Conservation (phyloP, 352 stramenopile genomes). For the Aphanomyces euteiches region DNA sequence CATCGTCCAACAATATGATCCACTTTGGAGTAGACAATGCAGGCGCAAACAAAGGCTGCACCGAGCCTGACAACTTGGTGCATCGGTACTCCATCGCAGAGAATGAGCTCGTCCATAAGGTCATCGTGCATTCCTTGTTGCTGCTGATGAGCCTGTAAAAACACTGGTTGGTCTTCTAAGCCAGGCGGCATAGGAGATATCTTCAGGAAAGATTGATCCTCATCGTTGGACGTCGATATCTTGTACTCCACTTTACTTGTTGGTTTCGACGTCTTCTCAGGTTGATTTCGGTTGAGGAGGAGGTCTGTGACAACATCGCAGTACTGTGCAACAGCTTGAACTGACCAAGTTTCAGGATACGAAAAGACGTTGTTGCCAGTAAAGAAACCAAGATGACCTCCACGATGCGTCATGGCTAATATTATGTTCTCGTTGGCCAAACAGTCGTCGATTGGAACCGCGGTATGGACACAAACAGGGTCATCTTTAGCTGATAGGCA, state of each 20-base stretch:
- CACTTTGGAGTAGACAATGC: background rate
- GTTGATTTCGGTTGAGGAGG: conserved; percentile 35
- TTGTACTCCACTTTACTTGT: too few species aligned
- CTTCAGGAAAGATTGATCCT: too few species aligned
- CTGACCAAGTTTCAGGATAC: conserved; percentile 15
- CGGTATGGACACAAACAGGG: conserved; percentile 43
- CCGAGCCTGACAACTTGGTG: conserved; percentile 1
- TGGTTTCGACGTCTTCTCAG: background rate
- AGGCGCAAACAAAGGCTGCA: background rate
- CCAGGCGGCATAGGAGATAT: too few species aligned
- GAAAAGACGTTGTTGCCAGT: conserved; percentile 33
- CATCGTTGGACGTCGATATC: too few species aligned
- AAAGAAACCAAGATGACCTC: conserved; percentile 71
- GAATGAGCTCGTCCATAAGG: background rate
- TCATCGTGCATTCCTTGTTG: background rate
- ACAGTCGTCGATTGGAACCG: conserved; percentile 36
- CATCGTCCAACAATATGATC: background rate
- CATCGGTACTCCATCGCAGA: conserved; percentile 6
- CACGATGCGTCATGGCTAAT: conserved; percentile 54
- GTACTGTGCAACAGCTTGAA: conserved; percentile 22
- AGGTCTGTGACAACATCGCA: conserved; percentile 34
- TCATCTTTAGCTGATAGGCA: conserved; percentile 53
- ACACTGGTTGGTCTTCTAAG: too few species aligned
- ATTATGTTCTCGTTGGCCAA: conserved; percentile 57
- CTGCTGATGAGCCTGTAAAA: background rate